Percentiles rank a stretch among this genome's conserved stretches.
Conservation (phyloP, 306 rosid species). For the Albizia julibrissin region DNA sequence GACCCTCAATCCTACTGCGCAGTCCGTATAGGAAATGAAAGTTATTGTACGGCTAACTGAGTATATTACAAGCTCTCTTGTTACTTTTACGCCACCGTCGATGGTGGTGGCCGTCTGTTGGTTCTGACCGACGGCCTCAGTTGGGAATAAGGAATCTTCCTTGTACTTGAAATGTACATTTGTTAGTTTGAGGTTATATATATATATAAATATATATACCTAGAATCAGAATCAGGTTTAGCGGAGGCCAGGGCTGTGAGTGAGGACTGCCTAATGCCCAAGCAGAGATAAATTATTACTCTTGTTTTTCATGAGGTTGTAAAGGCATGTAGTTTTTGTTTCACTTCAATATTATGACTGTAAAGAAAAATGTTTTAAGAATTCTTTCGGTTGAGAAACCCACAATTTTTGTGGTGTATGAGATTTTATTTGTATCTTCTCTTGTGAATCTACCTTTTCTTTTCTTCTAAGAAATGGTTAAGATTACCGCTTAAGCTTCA, state of each 20-base stretch:
- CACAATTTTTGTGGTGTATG: slow-evolving; percentile 27
- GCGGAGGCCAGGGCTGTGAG: slow-evolving; percentile 49
- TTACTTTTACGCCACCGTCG: slow-evolving; percentile 28
- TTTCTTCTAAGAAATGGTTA: not conserved
- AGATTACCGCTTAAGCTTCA: too few species aligned
- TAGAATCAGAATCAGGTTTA: slow-evolving; percentile 55
- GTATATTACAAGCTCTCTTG: slow-evolving; percentile 56
- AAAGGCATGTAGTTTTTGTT: slow-evolving; percentile 18
- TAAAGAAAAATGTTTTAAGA: slow-evolving; percentile 35
- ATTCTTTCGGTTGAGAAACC: not conserved
- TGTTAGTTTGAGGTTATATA: slow-evolving; percentile 57
- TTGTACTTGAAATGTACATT: slow-evolving; percentile 90
- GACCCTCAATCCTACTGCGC: slow-evolving; percentile 65
- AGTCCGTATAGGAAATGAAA: slow-evolving; percentile 56
- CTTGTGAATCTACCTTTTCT: not conserved
- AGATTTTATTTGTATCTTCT: not conserved
- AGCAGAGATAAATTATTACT: slow-evolving; percentile 48
- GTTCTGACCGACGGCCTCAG: slow-evolving; percentile 47
- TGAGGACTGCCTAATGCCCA: slow-evolving; percentile 42
- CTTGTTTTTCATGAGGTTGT: slow-evolving; percentile 39
- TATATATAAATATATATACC: slow-evolving; percentile 41
- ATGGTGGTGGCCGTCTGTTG: slow-evolving; percentile 34
- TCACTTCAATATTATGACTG: slow-evolving; percentile 15
- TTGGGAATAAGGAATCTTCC: slow-evolving; percentile 61
- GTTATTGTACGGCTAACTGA: slow-evolving; percentile 85